Percentiles rank a stretch among this genome's conserved stretches.
These are phyloP conservation scores for Themeda triandra DNA, from an alignment of 176 grass and related monocot species.

Conservation along the genomic window DNA sequence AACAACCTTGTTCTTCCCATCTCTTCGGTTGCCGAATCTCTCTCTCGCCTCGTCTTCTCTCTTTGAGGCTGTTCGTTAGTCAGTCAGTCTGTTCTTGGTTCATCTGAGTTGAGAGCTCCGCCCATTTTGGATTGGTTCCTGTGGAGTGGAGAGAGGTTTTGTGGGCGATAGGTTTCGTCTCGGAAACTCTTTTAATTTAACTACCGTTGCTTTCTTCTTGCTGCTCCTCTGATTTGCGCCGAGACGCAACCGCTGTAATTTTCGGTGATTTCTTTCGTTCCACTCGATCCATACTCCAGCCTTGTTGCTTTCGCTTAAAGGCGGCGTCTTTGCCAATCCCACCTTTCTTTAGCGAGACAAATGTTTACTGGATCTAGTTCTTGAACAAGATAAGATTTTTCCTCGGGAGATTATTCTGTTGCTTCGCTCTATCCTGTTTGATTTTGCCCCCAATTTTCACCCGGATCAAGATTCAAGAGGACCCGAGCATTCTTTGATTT, in stretches of 20 bases:
- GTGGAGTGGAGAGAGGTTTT: not conserved
- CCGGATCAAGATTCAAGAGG: not conserved
- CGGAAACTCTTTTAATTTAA: not conserved
- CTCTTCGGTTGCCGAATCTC: not conserved
- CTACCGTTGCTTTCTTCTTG: constrained; percentile 13
- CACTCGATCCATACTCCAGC: constrained; percentile 20
- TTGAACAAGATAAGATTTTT: constrained; percentile 1
- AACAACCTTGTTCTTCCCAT: constrained; percentile 4
- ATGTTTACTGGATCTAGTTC: constrained; percentile 27
- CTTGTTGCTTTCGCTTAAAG: constrained; percentile 20
- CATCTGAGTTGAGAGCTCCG: not conserved
- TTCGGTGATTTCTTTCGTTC: constrained; percentile 4
- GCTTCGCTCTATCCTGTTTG: not conserved
- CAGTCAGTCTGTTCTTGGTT: constrained; percentile 21
- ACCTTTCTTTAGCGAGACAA: not conserved
- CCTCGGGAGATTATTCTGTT: not conserved
- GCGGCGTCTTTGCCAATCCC: not conserved
- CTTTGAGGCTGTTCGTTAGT: not conserved
- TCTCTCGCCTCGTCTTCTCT: not conserved
- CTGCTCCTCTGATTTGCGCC: not conserved
- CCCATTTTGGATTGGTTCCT: not conserved
- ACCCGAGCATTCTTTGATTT: not conserved
- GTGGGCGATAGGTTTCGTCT: constrained; percentile 8
- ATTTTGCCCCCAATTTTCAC: constrained; percentile 5
- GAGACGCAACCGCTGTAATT: not conserved